Percentiles rank a stretch among this genome's conserved stretches.
Conservation (phyloP, 176 grass and related monocot genomes). For the Bonia amplexicaulis region DNA sequence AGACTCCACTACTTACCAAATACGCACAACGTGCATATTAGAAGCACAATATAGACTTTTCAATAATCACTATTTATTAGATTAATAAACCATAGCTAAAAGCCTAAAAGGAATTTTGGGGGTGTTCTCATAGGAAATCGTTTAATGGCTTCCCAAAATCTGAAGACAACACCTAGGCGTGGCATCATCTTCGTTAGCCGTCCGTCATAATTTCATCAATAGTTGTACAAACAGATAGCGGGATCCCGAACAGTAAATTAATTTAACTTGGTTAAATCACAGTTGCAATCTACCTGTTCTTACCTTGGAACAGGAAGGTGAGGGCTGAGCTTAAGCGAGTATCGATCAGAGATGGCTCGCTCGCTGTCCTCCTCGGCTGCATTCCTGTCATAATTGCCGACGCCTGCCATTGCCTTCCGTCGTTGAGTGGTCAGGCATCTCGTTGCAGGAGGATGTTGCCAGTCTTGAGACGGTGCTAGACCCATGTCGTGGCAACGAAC, state of each 20-base stretch:
- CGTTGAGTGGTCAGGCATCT: constrained; percentile 39
- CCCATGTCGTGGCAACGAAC: constrained; percentile 39
- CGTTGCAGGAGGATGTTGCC: constrained; percentile 29
- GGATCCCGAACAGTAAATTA: neutral
- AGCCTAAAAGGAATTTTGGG: neutral
- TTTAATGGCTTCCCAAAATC: neutral
- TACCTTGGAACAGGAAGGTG: constrained; percentile 17
- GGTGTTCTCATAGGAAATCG: neutral
- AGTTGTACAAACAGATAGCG: neutral
- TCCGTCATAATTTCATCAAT: neutral
- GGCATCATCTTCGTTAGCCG: neutral
- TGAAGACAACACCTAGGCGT: neutral
- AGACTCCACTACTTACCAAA: no score
- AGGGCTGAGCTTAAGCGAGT: constrained; percentile 54
- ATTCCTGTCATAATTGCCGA: constrained; percentile 57
- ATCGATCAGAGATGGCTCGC: constrained; percentile 46
- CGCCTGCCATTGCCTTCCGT: constrained; percentile 37
- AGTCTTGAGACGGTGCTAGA: constrained; percentile 39
- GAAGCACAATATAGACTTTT: no score
- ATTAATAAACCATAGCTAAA: no score
- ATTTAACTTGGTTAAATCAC: neutral
- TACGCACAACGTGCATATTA: no score
- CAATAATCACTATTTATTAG: no score
- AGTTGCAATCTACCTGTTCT: neutral
- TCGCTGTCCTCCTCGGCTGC: constrained; percentile 47